A percentile compares a stretch with the other conserved stretches of the same genome.
Evolutionary conservation across 2,329 filamentous ascomycete species (phyloP).

Genomic region (Ceratocystis alfenasii): DNA sequence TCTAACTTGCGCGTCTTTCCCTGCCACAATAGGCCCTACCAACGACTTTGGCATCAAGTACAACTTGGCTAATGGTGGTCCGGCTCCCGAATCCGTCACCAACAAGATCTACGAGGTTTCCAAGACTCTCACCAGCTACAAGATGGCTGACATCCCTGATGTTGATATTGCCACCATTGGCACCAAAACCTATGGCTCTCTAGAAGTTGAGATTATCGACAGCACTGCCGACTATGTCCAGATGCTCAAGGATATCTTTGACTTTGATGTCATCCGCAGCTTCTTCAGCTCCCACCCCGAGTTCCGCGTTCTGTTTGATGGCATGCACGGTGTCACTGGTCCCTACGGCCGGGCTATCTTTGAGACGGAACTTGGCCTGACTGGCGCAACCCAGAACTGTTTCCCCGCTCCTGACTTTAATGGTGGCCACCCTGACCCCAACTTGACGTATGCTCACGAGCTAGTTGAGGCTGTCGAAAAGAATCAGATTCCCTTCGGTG

Average conservation of each 20-base stretch:
- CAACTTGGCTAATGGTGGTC: conserved; percentile 92
- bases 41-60: conserved; percentile 99
- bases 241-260: conserved; percentile 98
- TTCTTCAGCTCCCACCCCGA: conserved; percentile 79
- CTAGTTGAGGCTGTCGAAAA: conserved; percentile 89
- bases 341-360: conserved; percentile 94
- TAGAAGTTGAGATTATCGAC: conserved; percentile 93
- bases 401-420: conserved; percentile 87
- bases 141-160: conserved; percentile 75
- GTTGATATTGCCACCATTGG: conserved; percentile 76
- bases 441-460: conserved; percentile 91
- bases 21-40: conserved; percentile 52
- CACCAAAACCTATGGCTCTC: conserved; percentile 65
- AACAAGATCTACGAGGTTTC: conserved; percentile 95
- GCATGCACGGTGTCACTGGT: conserved; percentile 85
- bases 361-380: conserved; percentile 78
- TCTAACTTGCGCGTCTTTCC: background rate
- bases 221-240: conserved; percentile 82
- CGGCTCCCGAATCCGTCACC: conserved; percentile 88
- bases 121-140: conserved; percentile 83
- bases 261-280: conserved; percentile 88
- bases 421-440: conserved; percentile 93
- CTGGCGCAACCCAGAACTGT: conserved; percentile 75
- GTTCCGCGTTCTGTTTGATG: conserved; percentile 97
- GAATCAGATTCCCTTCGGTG: conserved; percentile 85